These are phyloP conservation scores for Coprinopsis sp. DNA, from an alignment of 768 basidiomycete genomes.

Conservation along the genomic window DNA sequence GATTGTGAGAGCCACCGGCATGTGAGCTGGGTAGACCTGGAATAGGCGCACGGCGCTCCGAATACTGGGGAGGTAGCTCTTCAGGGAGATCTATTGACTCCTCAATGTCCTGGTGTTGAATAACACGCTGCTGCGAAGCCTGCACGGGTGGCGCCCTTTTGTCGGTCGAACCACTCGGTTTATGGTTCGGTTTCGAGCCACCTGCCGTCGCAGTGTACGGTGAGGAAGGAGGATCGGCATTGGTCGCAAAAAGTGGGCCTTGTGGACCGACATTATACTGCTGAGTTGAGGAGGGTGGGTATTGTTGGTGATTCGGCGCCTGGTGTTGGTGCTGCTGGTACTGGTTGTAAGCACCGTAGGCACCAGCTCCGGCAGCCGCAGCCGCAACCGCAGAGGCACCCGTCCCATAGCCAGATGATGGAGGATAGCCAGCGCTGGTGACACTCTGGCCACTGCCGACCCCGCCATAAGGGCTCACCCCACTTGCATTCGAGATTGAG, in stretches of 20 bases:
- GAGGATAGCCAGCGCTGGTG: too few species aligned
- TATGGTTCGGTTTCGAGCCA: not conserved
- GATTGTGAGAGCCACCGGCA: too few species aligned
- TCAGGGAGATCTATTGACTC: constrained; percentile 18
- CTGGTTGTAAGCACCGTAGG: constrained; percentile 1
- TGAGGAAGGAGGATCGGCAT: constrained; percentile 4
- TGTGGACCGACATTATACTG: too few species aligned
- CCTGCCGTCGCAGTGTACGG: not conserved
- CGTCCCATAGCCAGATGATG: not conserved
- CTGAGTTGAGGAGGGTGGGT: not conserved
- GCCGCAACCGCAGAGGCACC: not conserved
- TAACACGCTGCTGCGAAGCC: constrained; percentile 12
- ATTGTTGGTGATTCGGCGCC: constrained; percentile 1
- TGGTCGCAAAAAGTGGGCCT: constrained; percentile 4
- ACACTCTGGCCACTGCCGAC: too few species aligned
- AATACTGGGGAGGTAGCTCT: constrained; percentile 30
- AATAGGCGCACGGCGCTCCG: constrained; percentile 23
- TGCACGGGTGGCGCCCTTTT: constrained; percentile 3
- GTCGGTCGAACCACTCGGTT: not conserved
- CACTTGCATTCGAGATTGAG: too few species aligned
- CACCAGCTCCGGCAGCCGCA: not conserved
- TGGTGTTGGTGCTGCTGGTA: not conserved
- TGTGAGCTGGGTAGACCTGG: constrained; percentile 16
- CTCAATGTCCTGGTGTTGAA: constrained; percentile 27
- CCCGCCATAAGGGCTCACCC: too few species aligned